Percentiles rank a stretch among this genome's conserved stretches.
Evolutionary conservation across 805 yeast species (phyloP).

Genomic region (Candida andamanensis): DNA sequence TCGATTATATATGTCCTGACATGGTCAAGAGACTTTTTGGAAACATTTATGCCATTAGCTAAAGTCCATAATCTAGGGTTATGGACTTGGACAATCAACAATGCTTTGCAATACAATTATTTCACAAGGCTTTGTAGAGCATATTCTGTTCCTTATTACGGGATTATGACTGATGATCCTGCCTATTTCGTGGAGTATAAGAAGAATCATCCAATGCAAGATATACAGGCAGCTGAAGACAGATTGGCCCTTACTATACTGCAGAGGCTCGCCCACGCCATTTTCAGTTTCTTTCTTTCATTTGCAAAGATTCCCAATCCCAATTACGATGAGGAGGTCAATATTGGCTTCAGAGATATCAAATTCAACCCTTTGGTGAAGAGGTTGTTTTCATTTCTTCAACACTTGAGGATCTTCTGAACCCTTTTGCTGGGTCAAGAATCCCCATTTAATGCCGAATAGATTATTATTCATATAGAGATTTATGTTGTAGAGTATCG

Average conservation of each 20-base stretch:
- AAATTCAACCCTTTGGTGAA: neutral
- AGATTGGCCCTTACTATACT: too few species aligned
- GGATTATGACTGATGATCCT: conserved; percentile 34
- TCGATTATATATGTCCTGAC: conserved; percentile 34
- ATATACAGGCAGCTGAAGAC: neutral
- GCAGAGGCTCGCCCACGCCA: conserved; percentile 2
- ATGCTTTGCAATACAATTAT: conserved; percentile 29
- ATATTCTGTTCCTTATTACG: conserved; percentile 26
- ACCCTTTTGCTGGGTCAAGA: too few species aligned
- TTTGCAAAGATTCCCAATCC: neutral
- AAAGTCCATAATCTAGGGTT: conserved; percentile 27
- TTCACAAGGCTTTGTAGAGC: conserved; percentile 20
- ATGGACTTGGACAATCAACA: conserved; percentile 39
- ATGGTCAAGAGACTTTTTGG: conserved; percentile 32
- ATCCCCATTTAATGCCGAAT: too few species aligned
- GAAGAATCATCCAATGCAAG: neutral
- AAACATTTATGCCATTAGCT: conserved; percentile 32
- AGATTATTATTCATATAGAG: too few species aligned
- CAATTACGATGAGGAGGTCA: conserved; percentile 1
- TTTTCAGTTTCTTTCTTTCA: neutral
- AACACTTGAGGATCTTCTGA: conserved; percentile 4
- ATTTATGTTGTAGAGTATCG: too few species aligned
- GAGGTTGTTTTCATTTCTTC: conserved; percentile 1
- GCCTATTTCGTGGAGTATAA: conserved; percentile 22
- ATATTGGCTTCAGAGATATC: conserved; percentile 1